Evolutionary conservation across 306 rosid genomes (phyloP), one percentile per base, ranked within the genome.

Genomic region (Fagus sylvatica): DNA sequence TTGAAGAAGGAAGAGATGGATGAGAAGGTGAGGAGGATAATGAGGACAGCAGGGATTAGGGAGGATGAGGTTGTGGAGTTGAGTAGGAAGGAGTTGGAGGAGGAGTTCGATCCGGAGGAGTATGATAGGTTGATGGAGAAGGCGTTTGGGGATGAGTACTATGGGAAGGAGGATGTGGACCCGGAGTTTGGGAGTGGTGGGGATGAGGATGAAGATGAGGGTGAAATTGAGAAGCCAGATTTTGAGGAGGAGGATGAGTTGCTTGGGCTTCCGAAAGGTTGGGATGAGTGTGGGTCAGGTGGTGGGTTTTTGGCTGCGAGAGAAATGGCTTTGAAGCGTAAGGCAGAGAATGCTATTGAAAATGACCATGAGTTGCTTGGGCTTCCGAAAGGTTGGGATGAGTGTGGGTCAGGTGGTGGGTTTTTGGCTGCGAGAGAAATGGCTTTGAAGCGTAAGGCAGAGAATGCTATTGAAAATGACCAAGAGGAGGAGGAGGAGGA

Each of bases 1-100:
- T 81, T 91, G 89, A 95, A 93, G 89, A 93, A 89, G 88, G 91
- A 95, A 79, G 98, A 95, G 84, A 93, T 91, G 55, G 84, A 82
- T 11, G 96, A 93, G 59, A 92, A 81, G 87, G 78, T 93, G 32
- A 86, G 73, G 66, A 89, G 70, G 89, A 93, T 93, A 53, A 87
- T 88, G 88, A 79, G 79, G 84, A 88, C 82, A 30, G 96, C 99
- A 0, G 99, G 99, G 51, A 85, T 95, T 17, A 11, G 72, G 43
- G 92, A 87, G 64, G 89, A 82, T n/a, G 96, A 87, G 17, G 69
- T 87, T 40, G 88, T 84, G 57, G 83, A 87, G 12, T 28, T 91
- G 83, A 76, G 88, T 73, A 69, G 83, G 4, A 82, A 79, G 53
- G 96, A 93, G 84, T 74, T 95, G 74, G 97, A 95, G 53, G 84